Base-by-base conservation (phyloP, 2,329 filamentous ascomycete genomes). In the Talaromyces albobiverticillius region DNA sequence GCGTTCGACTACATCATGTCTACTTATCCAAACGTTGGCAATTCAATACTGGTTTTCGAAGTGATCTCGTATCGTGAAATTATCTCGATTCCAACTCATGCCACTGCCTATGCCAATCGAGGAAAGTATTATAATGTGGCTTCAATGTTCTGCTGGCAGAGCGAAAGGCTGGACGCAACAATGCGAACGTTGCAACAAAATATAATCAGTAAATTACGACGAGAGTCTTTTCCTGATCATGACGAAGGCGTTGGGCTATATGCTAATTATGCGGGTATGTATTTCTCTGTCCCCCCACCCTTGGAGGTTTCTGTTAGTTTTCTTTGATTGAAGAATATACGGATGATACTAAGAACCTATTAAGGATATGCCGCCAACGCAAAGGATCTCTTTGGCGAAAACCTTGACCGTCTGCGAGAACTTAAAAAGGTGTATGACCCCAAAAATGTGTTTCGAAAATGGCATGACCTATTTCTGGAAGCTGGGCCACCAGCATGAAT, bases 351-450 rank as follows among this genome's bases (percentile, higher is more conserved):
- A n/a, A n/a, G n/a, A n/a, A n/a, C n/a, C n/a, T n/a, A n/a, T 83
- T 0, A 83, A 84, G 2, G 87, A 86, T 59, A 78, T 86, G 2
- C 83, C 86, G 61, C 76, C 76, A 60, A 3, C 57, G 71, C 54
- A 72, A 75, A 9, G 79, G 82, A 61, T 59, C 68, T 53, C 71
- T 75, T 10, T 85, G 78, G 78, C 0, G 60, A 71, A 1, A 83
- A 84, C 57, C 65, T 83, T 31, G 65, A 71, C 0, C 60, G 57
- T 9, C 67, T 86, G 50, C 68, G 75, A 47, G 52, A 66, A 46
- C 71, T 85, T 42, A 86, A 86, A 69, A 60, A 67, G 7, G 67
- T 64, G 2, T 78, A 78, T 66, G 83, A 85, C 61, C 78, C 82
- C 0, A 60, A 64, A 0, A 76, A 83, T 56, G 49, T 83, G 1